Evolutionary conservation across 331 rosid genomes (phyloP).

Genomic region (Malus hybrid): DNA sequence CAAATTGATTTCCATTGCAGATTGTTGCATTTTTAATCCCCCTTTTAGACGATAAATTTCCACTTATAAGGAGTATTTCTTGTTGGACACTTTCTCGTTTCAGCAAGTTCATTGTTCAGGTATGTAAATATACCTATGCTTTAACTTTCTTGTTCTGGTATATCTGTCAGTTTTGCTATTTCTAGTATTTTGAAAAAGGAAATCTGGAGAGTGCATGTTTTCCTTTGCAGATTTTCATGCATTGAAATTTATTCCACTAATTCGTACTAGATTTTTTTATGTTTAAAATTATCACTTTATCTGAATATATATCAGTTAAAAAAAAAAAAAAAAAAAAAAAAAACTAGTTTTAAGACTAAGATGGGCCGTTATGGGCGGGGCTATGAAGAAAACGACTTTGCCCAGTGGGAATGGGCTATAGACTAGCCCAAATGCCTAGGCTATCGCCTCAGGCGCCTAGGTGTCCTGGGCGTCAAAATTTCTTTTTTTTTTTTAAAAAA

Average conservation of each 20-base stretch:
- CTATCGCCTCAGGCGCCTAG: too few relatives aligned
- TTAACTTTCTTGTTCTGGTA: not conserved
- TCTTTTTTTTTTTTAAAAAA: too few relatives aligned
- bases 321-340: too few relatives aligned
- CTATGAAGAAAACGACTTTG: too few relatives aligned
- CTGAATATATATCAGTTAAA: not conserved
- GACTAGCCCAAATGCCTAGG: too few relatives aligned
- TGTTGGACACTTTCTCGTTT: constrained; percentile 99
- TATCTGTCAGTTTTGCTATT: not conserved
- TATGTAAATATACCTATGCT: constrained; percentile 16
- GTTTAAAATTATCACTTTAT: not conserved
- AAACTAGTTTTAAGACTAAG: too few relatives aligned
- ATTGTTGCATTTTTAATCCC: constrained; percentile 89
- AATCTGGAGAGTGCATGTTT: not conserved
- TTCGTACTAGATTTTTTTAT: not conserved
- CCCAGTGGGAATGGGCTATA: too few relatives aligned
- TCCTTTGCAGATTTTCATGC: not conserved
- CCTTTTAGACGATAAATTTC: constrained; percentile 89
- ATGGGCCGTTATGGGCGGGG: too few relatives aligned
- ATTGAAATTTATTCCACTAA: not conserved
- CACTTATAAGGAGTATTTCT: constrained; percentile 91
- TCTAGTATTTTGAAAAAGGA: not conserved
- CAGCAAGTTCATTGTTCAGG: constrained; percentile 96
- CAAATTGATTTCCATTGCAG: constrained; percentile 27
- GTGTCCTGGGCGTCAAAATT: too few relatives aligned